Evolutionary conservation across 2,329 filamentous ascomycete genomes (phyloP).

Genomic region (Trichoderma oligosporum): DNA sequence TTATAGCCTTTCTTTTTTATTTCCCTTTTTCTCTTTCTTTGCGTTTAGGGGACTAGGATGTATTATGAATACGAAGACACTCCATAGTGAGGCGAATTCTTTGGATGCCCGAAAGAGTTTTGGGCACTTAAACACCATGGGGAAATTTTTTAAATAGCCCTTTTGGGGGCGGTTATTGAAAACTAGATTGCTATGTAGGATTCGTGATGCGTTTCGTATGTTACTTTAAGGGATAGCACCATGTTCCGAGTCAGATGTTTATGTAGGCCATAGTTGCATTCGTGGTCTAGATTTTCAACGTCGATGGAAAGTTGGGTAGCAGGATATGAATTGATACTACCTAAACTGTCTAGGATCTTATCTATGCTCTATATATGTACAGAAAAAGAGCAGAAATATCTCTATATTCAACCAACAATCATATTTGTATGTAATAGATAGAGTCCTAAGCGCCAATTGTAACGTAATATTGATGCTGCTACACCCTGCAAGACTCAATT

Average conservation of each 20-base stretch:
- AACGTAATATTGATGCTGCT: background rate
- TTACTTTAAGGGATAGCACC: background rate
- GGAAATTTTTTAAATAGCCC: too few relatives aligned
- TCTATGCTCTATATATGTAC: background rate
- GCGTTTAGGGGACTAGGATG: background rate
- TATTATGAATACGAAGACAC: too few relatives aligned
- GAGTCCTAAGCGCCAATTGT: background rate
- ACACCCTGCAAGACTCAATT: background rate
- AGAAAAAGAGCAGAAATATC: background rate
- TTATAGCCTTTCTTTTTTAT: background rate
- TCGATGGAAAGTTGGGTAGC: background rate
- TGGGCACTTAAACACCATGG: too few relatives aligned
- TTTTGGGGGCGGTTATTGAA: background rate
- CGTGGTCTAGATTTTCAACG: constrained; percentile 3
- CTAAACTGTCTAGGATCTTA: too few relatives aligned
- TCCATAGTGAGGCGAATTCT: background rate
- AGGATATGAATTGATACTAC: too few relatives aligned
- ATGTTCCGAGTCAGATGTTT: background rate
- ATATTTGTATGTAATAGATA: constrained; percentile 2
- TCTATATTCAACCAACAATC: too few relatives aligned
- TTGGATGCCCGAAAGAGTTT: background rate
- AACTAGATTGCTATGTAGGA: background rate
- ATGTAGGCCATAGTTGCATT: background rate
- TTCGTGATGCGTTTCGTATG: background rate
- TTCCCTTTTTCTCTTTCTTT: background rate